These are phyloP conservation scores for Wickerhamiella lipophila DNA, from an alignment of 805 yeast species.

Conservation along the genomic window DNA sequence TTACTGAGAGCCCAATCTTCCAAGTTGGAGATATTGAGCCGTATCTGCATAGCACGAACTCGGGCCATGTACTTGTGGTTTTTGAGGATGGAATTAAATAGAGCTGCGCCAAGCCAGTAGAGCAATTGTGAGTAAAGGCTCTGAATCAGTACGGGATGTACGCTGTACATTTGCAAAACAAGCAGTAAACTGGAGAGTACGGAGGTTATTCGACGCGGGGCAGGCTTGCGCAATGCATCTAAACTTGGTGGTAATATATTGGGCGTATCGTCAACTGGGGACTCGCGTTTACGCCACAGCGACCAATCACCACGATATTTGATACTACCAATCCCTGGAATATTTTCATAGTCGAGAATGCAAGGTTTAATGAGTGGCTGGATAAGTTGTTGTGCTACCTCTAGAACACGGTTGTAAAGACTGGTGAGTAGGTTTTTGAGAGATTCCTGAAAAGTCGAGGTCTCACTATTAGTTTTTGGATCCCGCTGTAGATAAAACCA, in stretches of 20 bases:
- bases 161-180: constrained; percentile 67
- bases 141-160: constrained; percentile 63
- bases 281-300: constrained; percentile 38
- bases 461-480: constrained; percentile 31
- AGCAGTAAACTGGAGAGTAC: constrained; percentile 80
- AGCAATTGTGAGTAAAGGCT: constrained; percentile 69
- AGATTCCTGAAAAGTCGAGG: constrained; percentile 19
- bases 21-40: constrained; percentile 70
- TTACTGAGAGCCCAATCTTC: constrained; percentile 88
- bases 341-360: constrained; percentile 54
- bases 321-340: constrained; percentile 69
- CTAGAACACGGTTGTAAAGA: constrained; percentile 12
- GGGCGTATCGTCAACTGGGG: constrained; percentile 34
- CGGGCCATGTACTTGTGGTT: constrained; percentile 64
- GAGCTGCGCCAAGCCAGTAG: constrained; percentile 57
- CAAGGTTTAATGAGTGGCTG: constrained; percentile 20
- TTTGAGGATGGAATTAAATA: constrained; percentile 62
- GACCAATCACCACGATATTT: constrained; percentile 66
- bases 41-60: constrained; percentile 74
- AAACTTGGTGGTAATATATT: constrained; percentile 71
- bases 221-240: constrained; percentile 68
- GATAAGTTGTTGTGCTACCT: constrained; percentile 13
- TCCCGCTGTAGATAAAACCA: constrained; percentile 67
- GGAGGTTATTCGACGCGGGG: constrained; percentile 76
- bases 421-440: constrained; percentile 13